Evolutionary conservation across 2,329 filamentous ascomycete genomes (phyloP).

Genomic region (Pseudodiploospora longispora): DNA sequence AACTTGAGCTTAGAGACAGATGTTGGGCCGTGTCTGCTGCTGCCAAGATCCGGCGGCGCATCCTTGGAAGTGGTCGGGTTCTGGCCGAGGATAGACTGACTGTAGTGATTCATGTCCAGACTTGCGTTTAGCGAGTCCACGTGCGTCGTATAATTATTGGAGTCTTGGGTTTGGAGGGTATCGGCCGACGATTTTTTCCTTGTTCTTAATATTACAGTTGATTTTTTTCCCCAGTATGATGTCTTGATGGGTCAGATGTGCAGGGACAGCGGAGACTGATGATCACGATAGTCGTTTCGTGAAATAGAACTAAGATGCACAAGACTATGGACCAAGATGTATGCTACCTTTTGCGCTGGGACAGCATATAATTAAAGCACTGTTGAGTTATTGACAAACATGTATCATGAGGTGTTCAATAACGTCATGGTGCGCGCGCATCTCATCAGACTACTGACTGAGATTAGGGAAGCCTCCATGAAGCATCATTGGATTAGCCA

Average conservation of each 20-base stretch:
- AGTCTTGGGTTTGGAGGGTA: slow-evolving; percentile 33
- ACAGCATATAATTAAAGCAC: too few relatives aligned
- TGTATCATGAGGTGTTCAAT: too few relatives aligned
- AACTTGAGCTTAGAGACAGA: slow-evolving; percentile 5
- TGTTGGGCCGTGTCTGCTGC: slow-evolving; percentile 2
- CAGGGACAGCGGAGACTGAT: slow-evolving; percentile 1
- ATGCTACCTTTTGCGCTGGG: slow-evolving; percentile 3
- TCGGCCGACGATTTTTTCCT: slow-evolving; percentile 30
- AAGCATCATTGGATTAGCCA: too few relatives aligned
- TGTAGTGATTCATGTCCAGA: slow-evolving; percentile 15
- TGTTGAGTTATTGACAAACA: too few relatives aligned
- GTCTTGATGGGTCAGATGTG: slow-evolving; percentile 2
- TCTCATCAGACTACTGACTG: too few relatives aligned
- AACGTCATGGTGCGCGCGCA: too few relatives aligned
- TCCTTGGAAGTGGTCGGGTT: slow-evolving; percentile 15
- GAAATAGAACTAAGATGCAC: background rate
- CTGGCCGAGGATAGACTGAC: slow-evolving; percentile 18
- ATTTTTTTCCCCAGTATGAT: slow-evolving; percentile 3
- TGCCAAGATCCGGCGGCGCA: slow-evolving; percentile 14
- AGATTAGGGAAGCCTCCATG: too few relatives aligned
- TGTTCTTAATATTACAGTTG: slow-evolving; percentile 16
- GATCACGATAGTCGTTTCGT: slow-evolving; percentile 1
- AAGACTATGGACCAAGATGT: slow-evolving; percentile 3
- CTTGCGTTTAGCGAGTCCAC: slow-evolving; percentile 19
- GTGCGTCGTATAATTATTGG: slow-evolving; percentile 30